Evolutionary conservation across 306 rosid species (phyloP), one percentile per base, ranked within the genome.

Genomic region (Lathyrus sativus): DNA sequence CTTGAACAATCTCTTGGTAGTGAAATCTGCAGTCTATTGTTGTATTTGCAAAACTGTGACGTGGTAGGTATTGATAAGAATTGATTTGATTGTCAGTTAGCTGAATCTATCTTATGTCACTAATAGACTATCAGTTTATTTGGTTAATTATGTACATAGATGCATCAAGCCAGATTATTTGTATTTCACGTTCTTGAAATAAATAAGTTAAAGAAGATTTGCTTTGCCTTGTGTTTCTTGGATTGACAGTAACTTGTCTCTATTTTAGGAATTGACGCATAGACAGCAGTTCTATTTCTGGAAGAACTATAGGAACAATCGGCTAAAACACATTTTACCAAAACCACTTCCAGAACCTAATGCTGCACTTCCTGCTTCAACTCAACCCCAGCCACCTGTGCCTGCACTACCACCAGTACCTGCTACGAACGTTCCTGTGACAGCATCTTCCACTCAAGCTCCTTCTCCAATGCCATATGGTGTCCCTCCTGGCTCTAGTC

Each of bases 201-300:
- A 48, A 48, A 14, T 37, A 53, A 48, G 31, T 35, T 13, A 45
- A n/a, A n/a, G n/a, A 54, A 65, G 66, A 71, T 1, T 72, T 46
- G 8, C 26, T 70, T 72, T 66, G 29, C 65, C 66, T 14, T 15
- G 26, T 57, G 46, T 35, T 15, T 75, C 12, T 65, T 53, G 78
- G 56, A 49, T 66, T 61, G 64, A 51, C 26, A 56, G 44, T 51
- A 65, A 33, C 4, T 63, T 68, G 28, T 74, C n/a, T 62, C 57
- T 76, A 29, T 77, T 43, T 39, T 66, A 93, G 99, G 97, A 93
- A 81, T 80, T 93, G 79, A 86, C 90, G 13, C 99, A 93, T 68
- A 81, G 99, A 73, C 99, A 93, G 76, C 99, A 93, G 74, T 93
- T 93, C 78, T 93, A 90, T 80, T 93, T 81, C 80, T 93, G 99